Base-by-base conservation (phyloP, 1,284 basidiomycete species). In the Ceratobasidium papillatum region DNA sequence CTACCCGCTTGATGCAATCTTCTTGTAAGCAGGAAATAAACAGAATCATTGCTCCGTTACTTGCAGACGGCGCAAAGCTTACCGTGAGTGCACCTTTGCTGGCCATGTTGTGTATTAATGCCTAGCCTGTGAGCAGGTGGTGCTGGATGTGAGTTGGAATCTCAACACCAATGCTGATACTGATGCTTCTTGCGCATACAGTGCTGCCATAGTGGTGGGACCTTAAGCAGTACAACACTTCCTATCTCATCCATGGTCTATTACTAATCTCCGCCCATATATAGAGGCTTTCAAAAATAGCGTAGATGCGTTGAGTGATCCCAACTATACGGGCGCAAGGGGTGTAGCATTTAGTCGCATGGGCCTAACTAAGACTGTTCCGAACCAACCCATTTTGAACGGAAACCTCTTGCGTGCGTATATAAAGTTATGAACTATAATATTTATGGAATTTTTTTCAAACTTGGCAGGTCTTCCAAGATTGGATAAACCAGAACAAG, bases 151-250 rank as follows among this genome's bases (percentile, higher is more conserved):
- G 25, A 63, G 71, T n/a, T 52, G 9, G 8, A 36, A 17, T 34
- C 47, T 9, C 4, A 9, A 1, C 19, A n/a, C 9, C 5, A 27
- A 30, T 19, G 1, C 38, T 62, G 3, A 11, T 9, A 64, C 41
- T 19, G 1, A 5, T n/a, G 17, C 47, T 7, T 22, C 1, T 34
- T 25, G 5, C 25, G 3, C 27, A 25, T 9, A 1, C 17, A 73
- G 71, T 73, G 71, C 36, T 73, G 71, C 47, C 49, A 73, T 30
- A 73, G 71, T 41, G 71, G 71, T 3, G 71, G 71, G 11, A 54
- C 59, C 12, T 34, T 73, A 7, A 12, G 32, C 12, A 63, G 71
- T 73, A 43, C 12, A 49, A 22, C 1, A 25, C 7, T 3, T 43
- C 17, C 17, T 22, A n/a, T 8, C 34, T 65, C 14, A n/a, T 1